phyloP scores from a whole-genome alignment of 164 flowering plant species.

The Nelumbo lutea region DNA sequence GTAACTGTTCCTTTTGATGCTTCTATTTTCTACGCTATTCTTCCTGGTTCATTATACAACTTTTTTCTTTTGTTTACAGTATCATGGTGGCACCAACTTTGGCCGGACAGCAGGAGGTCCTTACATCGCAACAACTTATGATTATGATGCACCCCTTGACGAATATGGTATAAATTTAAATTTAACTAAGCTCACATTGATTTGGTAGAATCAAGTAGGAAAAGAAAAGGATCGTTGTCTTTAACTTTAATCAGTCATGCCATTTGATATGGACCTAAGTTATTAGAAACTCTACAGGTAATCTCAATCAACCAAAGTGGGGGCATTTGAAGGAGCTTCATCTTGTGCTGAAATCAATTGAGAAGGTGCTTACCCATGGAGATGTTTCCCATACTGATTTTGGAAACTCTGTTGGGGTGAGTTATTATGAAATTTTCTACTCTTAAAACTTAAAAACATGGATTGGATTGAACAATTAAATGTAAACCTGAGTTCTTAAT shows the following conservation, averaged over 20 bases:
- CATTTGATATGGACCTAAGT: no score
- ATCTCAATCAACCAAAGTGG: slow-evolving; percentile 41
- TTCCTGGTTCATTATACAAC: no score
- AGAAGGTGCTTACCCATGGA: slow-evolving; percentile 29
- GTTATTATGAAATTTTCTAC: background rate
- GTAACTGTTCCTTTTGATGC: background rate
- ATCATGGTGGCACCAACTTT: slow-evolving; percentile 15
- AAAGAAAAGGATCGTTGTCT: no score
- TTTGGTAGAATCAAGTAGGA: no score
- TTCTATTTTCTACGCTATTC: no score
- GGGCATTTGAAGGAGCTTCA: slow-evolving; percentile 48
- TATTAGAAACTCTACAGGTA: slow-evolving; percentile 11
- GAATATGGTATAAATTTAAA: background rate
- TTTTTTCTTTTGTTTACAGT: slow-evolving; percentile 6
- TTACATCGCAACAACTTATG: slow-evolving; percentile 11
- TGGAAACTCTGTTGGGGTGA: slow-evolving; percentile 10
- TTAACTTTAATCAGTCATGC: no score
- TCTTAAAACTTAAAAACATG: no score
- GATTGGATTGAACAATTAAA: no score
- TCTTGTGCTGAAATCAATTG: slow-evolving; percentile 19
- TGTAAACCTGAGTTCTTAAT: no score
- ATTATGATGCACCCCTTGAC: slow-evolving; percentile 16
- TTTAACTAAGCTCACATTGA: no score
- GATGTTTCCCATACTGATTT: background rate
- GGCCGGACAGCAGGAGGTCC: slow-evolving; percentile 13